Base-by-base conservation (phyloP, 805 yeast species). In the Ogataea methylovora region DNA sequence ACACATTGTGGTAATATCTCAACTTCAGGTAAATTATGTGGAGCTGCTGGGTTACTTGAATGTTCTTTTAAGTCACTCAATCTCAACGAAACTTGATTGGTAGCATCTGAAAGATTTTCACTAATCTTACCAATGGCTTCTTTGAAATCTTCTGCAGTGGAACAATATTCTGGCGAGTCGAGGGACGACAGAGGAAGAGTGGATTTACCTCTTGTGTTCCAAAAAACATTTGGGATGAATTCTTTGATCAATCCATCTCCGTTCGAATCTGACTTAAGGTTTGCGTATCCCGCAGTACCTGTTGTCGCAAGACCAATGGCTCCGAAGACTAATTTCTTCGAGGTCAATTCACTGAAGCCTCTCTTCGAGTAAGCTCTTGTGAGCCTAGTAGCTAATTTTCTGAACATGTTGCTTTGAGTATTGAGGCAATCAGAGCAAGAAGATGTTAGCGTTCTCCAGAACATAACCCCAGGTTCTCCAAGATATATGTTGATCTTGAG, bases 1-100 rank as follows among this genome's bases (percentile, higher is more conserved):
- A 65, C 52, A 43, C 51, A 60, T 32, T 39, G 37, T 6, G 71
- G 69, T 20, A 36, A 42, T 33, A 64, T 58, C 27, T 54, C 49
- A 1, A 44, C 48, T 33, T 45, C 35, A 0, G 70, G 70, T 5
- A 32, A 4, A 14, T 32, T 32, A n/a, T 52, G 53, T 37, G 61
- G 68, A 5, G 67, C 56, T n/a, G 63, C 59, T 5, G 12, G 18
- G 40, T 63, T 63, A 15, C 53, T 14, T 4, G 37, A 29, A 24
- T 34, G 30, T 11, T 13, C 22, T 38, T 20, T 12, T 20, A 27
- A 16, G 23, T 33, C 36, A 11, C 7, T 12, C 15, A 14, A 3
- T 3, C 8, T 8, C 10, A 16, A 26, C 3, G 30, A 27, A 4
- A 33, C 12, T n/a, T 22, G 32, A 3, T 5, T 4, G 15, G 22